Percentiles rank a stretch among this genome's conserved stretches.
These are phyloP conservation scores for Trametes gibbosa DNA, from an alignment of 768 basidiomycete species.

Conservation along the genomic window DNA sequence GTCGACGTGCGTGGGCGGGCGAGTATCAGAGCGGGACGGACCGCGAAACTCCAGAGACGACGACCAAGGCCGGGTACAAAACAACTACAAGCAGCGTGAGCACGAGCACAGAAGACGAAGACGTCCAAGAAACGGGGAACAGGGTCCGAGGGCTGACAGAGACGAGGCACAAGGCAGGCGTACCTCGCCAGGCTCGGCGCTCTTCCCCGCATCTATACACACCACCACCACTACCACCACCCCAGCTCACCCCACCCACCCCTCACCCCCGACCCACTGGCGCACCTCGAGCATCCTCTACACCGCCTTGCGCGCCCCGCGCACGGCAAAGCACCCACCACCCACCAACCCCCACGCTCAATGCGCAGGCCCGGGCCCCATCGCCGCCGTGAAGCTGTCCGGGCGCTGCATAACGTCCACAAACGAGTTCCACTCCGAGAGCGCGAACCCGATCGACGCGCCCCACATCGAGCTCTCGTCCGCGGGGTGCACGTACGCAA, in stretches of 20 bases:
- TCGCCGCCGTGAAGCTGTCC: slow-evolving; percentile 15
- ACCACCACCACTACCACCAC: neutral
- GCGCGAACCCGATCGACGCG: slow-evolving; percentile 68
- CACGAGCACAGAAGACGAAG: neutral
- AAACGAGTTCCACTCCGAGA: slow-evolving; percentile 69
- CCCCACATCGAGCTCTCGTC: slow-evolving; percentile 75
- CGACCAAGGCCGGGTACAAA: too few relatives aligned
- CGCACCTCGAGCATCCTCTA: neutral
- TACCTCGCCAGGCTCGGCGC: neutral
- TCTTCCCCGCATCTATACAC: neutral
- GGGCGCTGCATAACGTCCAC: slow-evolving; percentile 63
- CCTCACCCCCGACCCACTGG: neutral
- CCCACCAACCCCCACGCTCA: neutral
- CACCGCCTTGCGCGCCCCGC: neutral
- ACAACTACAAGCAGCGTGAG: neutral
- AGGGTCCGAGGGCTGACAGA: too few relatives aligned
- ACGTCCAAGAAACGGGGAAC: neutral
- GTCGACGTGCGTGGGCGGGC: too few relatives aligned
- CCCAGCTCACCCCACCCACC: neutral
- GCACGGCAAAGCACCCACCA: neutral
- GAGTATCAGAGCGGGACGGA: too few relatives aligned
- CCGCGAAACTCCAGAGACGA: too few relatives aligned
- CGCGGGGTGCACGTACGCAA: slow-evolving; percentile 42
- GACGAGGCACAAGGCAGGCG: too few relatives aligned
- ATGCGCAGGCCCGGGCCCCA: slow-evolving; percentile 12